Evolutionary conservation across 257 asterid species (phyloP).

Genomic region (Prunella vulgaris): DNA sequence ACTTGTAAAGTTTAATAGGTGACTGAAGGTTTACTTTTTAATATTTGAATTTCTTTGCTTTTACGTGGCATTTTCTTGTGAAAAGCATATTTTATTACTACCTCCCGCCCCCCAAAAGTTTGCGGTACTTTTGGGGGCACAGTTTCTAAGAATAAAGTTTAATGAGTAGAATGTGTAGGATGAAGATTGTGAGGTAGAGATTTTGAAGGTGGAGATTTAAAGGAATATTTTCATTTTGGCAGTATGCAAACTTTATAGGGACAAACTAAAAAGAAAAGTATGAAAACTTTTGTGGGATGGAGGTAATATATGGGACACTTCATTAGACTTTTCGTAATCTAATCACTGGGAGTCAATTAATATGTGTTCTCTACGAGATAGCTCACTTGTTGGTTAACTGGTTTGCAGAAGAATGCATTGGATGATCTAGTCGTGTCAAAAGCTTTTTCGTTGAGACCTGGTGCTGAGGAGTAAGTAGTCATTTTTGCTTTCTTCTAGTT

Average conservation of each 20-base stretch:
- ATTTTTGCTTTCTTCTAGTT: constrained; percentile 8
- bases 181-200: no score
- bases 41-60: not conserved
- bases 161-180: no score
- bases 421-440: constrained; percentile 75
- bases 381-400: constrained; percentile 30
- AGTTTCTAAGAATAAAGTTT: no score
- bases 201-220: no score
- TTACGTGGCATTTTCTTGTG: constrained; percentile 5
- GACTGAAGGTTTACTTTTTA: no score
- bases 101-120: no score
- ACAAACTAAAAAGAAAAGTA: no score
- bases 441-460: constrained; percentile 72
- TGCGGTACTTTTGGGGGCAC: no score
- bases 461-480: constrained; percentile 70
- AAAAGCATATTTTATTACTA: not conserved
- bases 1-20: no score
- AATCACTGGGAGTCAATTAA: not conserved
- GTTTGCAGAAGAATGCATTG: constrained; percentile 79
- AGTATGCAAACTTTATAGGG: no score
- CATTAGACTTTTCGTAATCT: not conserved
- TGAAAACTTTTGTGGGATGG: no score
- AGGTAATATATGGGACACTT: not conserved
- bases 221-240: no score
- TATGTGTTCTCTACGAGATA: constrained; percentile 10